phyloP scores from a whole-genome alignment of 148 eudicot species.

The Gaultheria prostrata region DNA sequence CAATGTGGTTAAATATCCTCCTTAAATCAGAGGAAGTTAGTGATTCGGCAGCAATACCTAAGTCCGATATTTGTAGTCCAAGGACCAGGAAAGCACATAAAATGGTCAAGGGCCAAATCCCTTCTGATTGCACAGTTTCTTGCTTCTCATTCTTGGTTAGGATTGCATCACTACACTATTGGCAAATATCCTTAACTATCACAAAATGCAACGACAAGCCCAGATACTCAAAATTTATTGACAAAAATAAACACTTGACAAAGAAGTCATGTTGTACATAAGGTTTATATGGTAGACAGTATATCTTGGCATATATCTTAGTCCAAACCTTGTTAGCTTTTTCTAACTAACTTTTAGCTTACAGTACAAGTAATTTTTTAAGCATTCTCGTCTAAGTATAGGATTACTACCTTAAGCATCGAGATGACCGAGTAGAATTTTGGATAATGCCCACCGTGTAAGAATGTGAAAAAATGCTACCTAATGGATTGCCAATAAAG shows the following conservation, averaged over 20 bases:
- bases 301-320: not conserved
- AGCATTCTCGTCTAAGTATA: not conserved
- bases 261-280: not conserved
- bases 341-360: not conserved
- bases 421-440: not conserved
- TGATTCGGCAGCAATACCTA: not conserved
- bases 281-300: not conserved
- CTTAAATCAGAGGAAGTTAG: not conserved
- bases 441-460: not conserved
- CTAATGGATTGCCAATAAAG: not conserved
- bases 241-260: not conserved
- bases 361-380: not conserved
- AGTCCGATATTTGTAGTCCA: not conserved
- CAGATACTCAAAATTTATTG: not conserved
- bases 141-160: not conserved
- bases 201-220: not conserved
- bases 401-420: not conserved
- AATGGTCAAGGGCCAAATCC: not conserved
- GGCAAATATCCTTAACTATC: too few relatives aligned
- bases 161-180: not conserved
- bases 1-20: not conserved
- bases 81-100: not conserved
- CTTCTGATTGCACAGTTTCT: not conserved
- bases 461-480: not conserved
- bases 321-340: not conserved